Evolutionary conservation across 768 basidiomycete species (phyloP).

Genomic region (Podaxis rugospora): DNA sequence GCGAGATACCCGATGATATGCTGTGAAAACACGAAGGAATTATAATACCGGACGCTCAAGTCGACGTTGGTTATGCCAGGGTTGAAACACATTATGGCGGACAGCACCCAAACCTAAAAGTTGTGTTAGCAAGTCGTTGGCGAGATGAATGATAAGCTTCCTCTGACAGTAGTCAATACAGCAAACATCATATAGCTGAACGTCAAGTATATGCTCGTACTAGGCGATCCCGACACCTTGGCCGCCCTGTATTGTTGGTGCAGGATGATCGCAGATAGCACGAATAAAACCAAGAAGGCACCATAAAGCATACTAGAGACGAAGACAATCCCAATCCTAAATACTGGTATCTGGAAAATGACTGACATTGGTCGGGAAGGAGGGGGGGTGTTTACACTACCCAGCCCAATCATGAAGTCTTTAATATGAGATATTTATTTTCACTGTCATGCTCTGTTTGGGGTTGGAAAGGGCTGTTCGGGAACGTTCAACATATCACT

Average conservation of each 20-base stretch:
- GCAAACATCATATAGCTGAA: background rate
- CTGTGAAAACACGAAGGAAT: background rate
- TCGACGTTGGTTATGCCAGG: background rate
- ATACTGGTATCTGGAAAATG: background rate
- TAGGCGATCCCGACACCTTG: background rate
- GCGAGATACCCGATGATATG: background rate
- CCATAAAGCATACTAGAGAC: constrained; percentile 1
- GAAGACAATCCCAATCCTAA: background rate
- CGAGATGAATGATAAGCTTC: background rate
- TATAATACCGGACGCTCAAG: background rate
- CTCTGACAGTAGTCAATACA: background rate
- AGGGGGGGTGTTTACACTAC: background rate
- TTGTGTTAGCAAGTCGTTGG: background rate
- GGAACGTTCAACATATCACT: background rate
- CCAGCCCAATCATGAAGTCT: background rate
- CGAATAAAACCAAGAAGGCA: background rate
- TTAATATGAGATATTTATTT: background rate
- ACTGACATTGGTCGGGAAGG: background rate
- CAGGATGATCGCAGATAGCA: background rate
- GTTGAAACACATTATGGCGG: constrained; percentile 2
- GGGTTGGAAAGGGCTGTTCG: background rate
- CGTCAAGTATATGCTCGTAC: background rate
- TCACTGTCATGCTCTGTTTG: too few species aligned
- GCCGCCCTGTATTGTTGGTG: background rate
- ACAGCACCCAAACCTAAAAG: background rate